Base-by-base conservation (phyloP, 176 grass and related monocot species). In the Cenchrus americanus region DNA sequence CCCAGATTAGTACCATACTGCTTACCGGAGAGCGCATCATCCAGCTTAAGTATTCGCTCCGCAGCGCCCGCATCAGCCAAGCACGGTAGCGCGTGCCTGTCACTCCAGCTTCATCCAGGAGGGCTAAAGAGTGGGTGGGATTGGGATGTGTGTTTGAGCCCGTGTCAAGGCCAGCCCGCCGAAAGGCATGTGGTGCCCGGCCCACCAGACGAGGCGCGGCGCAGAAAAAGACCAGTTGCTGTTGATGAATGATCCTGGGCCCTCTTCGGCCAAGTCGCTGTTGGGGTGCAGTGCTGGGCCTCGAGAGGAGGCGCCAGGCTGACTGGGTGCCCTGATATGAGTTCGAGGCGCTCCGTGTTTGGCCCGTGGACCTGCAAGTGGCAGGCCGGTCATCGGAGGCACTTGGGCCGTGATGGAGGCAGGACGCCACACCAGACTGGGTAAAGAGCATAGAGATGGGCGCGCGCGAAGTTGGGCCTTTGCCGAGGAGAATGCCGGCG, bases 11-110 rank as follows among this genome's bases (percentile, higher is more conserved):
- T 30, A 34, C 82, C 82, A 68, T 8, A 76, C 50, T 3, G 82
- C 72, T 66, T 32, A 0, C n/a, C 3, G 0, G 47, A 3, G 4
- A 0, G 0, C 1, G 4, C 0, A 0, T 0, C 1, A 18, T 5
- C 48, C 61, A 54, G 48, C 10, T 19, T 84, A 84, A 84, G 43
- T 13, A 26, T 1, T 3, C 27, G 0, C 0, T 1, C 12, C 34
- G 1, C 14, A 10, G 0, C 61, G 14, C 32, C 2, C 82, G 82
- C 27, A 7, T 0, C 61, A 8, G 83, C 83, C 75, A 6, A 13
- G 75, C 14, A 17, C 1, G 26, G 75, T 71, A 0, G 66, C 30
- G 46, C 8, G 24, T 17, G 84, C 75, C 66, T 52, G 83, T 79
- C 0, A 79, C 75, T 71, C 83, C 75, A 79, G 83, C 66, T 42